These are phyloP conservation scores for Phialophora chinensis DNA, from an alignment of 2,329 filamentous ascomycete species.

Conservation along the genomic window DNA sequence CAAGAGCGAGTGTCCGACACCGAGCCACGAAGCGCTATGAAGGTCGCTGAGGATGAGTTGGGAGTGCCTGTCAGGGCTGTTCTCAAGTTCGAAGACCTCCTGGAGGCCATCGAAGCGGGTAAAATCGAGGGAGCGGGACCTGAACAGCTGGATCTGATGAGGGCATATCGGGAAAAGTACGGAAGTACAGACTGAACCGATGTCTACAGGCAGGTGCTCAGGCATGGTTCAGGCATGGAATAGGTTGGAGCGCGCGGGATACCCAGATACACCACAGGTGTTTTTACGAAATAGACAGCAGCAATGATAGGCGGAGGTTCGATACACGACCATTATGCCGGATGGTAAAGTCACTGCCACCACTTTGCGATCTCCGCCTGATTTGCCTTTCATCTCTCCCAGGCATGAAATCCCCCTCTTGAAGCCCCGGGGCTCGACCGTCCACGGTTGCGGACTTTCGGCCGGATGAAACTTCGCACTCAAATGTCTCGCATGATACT, in stretches of 20 bases:
- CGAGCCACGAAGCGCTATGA: constrained; percentile 79
- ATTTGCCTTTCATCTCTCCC: not conserved
- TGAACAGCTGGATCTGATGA: constrained; percentile 69
- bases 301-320: not conserved
- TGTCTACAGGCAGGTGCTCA: not conserved
- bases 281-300: constrained; percentile 5
- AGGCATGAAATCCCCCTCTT: not conserved
- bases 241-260: not conserved
- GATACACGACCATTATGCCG: not conserved
- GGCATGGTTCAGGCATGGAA: not conserved
- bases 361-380: not conserved
- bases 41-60: constrained; percentile 81
- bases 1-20: constrained; percentile 67
- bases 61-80: constrained; percentile 84
- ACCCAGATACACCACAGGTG: constrained; percentile 3
- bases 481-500: not conserved
- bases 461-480: not conserved
- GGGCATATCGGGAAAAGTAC: constrained; percentile 69
- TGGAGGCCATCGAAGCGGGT: constrained; percentile 62
- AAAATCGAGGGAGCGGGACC: constrained; percentile 64
- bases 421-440: no score
- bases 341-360: not conserved
- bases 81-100: constrained; percentile 82
- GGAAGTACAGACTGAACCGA: constrained; percentile 45
- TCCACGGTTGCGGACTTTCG: not conserved